Evolutionary conservation across 108 stramenopile genomes (phyloP), one percentile per base, ranked within the genome.

Genomic region (Nannochloropsis salina): DNA sequence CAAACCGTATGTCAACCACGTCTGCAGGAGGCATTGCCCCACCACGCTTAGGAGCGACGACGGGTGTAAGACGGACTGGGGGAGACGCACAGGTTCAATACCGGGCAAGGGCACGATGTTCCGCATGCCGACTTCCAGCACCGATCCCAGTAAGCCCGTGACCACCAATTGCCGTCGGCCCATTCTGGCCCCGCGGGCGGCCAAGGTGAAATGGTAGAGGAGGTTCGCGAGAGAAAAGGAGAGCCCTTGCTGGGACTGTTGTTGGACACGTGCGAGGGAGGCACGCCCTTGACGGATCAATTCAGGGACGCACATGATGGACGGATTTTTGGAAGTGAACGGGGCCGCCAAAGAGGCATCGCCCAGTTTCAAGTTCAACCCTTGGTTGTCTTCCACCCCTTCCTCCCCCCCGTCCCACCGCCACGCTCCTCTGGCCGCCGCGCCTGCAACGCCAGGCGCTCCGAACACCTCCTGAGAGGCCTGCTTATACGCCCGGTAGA

Each of bases 291-390:
- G 96, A 44, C 95, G 94, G n/a, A 98, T 85, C 9, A 98, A 93
- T 80, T 95, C 94, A 83, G 94, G 92, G 22, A 90, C 90, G 12
- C 85, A 88, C 42, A 85, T 86, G 86, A 98, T 96, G 83, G 95
- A 95, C 40, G 97, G 97, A 93, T 95, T 94, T 86, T 95, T 96
- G 81, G 94, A 94, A 11, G 97, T 98, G 82, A 98, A 98, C 15
- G 97, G 97, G 80, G 97, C 96, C 45, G 97, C 97, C 51, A 98
- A 92, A 87, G 94, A 94, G 21, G 97, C 97, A 89, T 98, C 97
- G 41, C 97, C 97, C 20, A 95, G n/a, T 8, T 74, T 74, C 61
- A 74, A 51, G 18, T 11, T 9, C 74, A n/a, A 10, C 43, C 51
- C 74, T 74, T 74, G 2, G 31, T 31, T 31, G 31, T 31, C 31